A percentile compares a stretch with the other conserved stretches of the same genome.
These are phyloP conservation scores for Streptanthus diversifolius DNA, from an alignment of 345 rosid species.

Conservation along the genomic window DNA sequence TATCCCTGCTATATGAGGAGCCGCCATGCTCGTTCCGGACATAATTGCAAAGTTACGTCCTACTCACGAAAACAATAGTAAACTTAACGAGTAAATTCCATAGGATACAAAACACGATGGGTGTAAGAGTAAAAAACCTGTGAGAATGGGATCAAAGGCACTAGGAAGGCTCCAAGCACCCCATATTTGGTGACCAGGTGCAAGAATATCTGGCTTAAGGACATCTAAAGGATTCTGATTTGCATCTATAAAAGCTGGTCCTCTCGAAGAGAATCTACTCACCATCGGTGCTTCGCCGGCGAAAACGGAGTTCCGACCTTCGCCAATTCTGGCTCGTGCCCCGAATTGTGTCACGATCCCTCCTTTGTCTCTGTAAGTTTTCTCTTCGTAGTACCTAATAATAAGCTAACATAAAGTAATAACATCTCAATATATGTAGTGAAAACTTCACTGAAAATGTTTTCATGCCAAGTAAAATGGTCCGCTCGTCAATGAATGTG, in stretches of 20 bases:
- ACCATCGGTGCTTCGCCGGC: slow-evolving; percentile 52
- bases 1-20: slow-evolving; percentile 74
- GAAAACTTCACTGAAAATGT: neutral
- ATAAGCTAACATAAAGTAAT: slow-evolving; percentile 38
- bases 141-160: slow-evolving; percentile 51
- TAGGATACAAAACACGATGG: neutral
- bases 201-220: slow-evolving; percentile 76
- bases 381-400: slow-evolving; percentile 56
- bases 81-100: neutral
- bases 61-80: slow-evolving; percentile 6
- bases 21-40: slow-evolving; percentile 92
- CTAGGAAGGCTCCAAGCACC: slow-evolving; percentile 92
- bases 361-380: slow-evolving; percentile 38
- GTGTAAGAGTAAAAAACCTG: slow-evolving; percentile 30
- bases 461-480: neutral
- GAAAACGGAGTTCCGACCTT: slow-evolving; percentile 61
- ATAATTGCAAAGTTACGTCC: slow-evolving; percentile 65
- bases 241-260: slow-evolving; percentile 60
- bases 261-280: slow-evolving; percentile 77
- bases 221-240: slow-evolving; percentile 53
- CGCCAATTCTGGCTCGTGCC: slow-evolving; percentile 52
- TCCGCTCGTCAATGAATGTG: neutral
- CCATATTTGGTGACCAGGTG: slow-evolving; percentile 93
- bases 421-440: neutral
- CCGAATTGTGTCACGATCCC: slow-evolving; percentile 43